A percentile compares a stretch with the other conserved stretches of the same genome.
These are phyloP conservation scores for Eremothecium cymbalariae DNA, from an alignment of 1,139 yeast genomes.

Conservation along the genomic window DNA sequence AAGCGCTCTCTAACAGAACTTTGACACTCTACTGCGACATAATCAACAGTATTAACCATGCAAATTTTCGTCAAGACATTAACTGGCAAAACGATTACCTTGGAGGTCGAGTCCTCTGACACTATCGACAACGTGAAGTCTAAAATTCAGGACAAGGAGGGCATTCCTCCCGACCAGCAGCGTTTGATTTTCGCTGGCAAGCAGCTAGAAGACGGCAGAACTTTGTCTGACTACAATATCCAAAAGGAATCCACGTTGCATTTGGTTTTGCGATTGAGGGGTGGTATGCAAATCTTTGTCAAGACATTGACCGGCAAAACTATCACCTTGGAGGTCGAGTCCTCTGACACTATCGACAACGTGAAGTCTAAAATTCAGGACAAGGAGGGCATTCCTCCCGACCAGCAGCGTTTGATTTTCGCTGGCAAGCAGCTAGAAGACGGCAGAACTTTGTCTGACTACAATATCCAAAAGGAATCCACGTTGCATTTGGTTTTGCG, in stretches of 20 bases:
- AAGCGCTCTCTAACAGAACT: no score
- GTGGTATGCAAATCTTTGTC: conserved; percentile 49
- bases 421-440: conserved; percentile 94
- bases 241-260: conserved; percentile 70
- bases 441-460: conserved; percentile 79
- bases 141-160: conserved; percentile 80
- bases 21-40: conserved; percentile 1
- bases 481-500: conserved; percentile 78
- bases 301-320: conserved; percentile 68
- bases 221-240: conserved; percentile 70
- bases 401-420: conserved; percentile 95
- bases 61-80: conserved; percentile 55
- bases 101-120: conserved; percentile 77
- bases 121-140: conserved; percentile 79
- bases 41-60: no score
- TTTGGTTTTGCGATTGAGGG: conserved; percentile 67
- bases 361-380: conserved; percentile 98
- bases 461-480: conserved; percentile 87
- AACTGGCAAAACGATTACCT: conserved; percentile 73
- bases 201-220: conserved; percentile 80
- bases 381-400: conserved; percentile 98
- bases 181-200: conserved; percentile 81
- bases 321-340: conserved; percentile 60
- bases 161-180: conserved; percentile 83
- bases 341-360: conserved; percentile 64